Evolutionary conservation across 345 rosid species (phyloP).

Genomic region (Populus simonii): DNA sequence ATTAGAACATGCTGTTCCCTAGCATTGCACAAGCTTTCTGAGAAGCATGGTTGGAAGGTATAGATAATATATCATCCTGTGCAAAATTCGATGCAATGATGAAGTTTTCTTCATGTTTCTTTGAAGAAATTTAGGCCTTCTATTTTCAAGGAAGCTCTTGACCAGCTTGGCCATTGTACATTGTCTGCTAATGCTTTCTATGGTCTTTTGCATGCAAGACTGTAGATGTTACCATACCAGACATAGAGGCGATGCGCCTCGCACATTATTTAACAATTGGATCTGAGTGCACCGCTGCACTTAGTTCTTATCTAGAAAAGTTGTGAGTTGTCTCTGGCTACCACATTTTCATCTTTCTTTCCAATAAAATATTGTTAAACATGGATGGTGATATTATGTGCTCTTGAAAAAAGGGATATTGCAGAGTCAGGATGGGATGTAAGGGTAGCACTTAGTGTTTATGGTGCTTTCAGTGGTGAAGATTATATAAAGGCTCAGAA

Average conservation of each 20-base stretch:
- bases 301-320: conserved; percentile 44
- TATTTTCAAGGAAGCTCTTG: not conserved
- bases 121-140: not conserved
- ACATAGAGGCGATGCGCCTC: conserved; percentile 68
- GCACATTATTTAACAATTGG: conserved; percentile 71
- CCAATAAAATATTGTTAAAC: not conserved
- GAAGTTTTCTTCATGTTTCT: not conserved
- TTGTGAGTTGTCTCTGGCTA: conserved; percentile 31
- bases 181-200: conserved; percentile 15
- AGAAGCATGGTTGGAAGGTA: conserved; percentile 62
- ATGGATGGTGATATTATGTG: conserved; percentile 7
- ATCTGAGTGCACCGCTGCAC: conserved; percentile 52
- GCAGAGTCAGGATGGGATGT: conserved; percentile 60
- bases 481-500: conserved; percentile 64
- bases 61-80: not conserved
- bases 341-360: not conserved
- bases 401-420: conserved; percentile 34
- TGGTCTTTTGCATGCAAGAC: conserved; percentile 30
- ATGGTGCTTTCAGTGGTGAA: conserved; percentile 52
- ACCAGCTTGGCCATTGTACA: not conserved
- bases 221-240: conserved; percentile 66
- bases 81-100: not conserved
- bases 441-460: conserved; percentile 57
- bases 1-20: conserved; percentile 47
- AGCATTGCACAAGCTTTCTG: conserved; percentile 37